phyloP scores from a whole-genome alignment of 768 basidiomycete species.

The Coprinopsis cinerea region DNA sequence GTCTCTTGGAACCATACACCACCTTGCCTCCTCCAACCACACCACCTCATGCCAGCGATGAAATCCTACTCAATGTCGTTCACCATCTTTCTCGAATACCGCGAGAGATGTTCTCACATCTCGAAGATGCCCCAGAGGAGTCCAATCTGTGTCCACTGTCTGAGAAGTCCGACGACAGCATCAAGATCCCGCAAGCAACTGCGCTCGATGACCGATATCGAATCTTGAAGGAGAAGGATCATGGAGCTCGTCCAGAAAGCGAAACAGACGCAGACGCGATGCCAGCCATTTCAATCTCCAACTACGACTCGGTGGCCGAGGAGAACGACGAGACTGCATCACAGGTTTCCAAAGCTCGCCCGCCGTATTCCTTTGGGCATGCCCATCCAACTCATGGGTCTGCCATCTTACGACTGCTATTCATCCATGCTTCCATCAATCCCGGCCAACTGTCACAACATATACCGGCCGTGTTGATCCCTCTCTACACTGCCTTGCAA shows the following conservation, averaged over 20 bases:
- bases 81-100: constrained; percentile 56
- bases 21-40: constrained; percentile 34
- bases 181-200: constrained; percentile 42
- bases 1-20: constrained; percentile 52
- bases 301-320: constrained; percentile 25
- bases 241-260: constrained; percentile 12
- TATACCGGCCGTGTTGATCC: constrained; percentile 63
- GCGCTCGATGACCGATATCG: constrained; percentile 49
- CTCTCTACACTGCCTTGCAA: constrained; percentile 55
- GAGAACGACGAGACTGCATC: constrained; percentile 28
- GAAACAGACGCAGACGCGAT: constrained; percentile 21
- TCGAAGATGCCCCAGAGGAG: constrained; percentile 49
- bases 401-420: constrained; percentile 63
- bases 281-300: constrained; percentile 33
- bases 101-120: constrained; percentile 37
- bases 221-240: constrained; percentile 20
- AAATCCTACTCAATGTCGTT: constrained; percentile 31
- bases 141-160: constrained; percentile 45
- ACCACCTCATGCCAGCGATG: constrained; percentile 36
- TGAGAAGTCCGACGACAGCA: constrained; percentile 35
- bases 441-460: constrained; percentile 66
- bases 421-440: constrained; percentile 65
- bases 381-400: constrained; percentile 57
- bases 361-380: constrained; percentile 35
- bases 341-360: constrained; percentile 30